phyloP scores from a whole-genome alignment of 2,329 filamentous ascomycete species.

The Alternaria ethzedia region DNA sequence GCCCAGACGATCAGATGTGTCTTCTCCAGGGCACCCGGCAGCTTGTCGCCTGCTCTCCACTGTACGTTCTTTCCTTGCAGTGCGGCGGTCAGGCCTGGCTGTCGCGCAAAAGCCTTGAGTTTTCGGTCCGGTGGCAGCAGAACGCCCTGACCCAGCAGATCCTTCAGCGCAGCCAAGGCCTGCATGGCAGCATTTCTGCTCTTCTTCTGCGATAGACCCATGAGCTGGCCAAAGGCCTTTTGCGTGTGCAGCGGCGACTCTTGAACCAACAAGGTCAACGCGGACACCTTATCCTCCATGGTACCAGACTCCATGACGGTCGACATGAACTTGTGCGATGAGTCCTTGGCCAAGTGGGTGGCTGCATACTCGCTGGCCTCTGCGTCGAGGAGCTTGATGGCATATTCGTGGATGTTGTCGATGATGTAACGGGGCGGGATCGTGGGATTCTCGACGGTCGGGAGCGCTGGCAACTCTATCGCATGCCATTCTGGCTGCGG shows the following conservation, averaged over 20 bases:
- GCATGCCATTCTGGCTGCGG: conserved; percentile 74
- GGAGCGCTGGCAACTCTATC: conserved; percentile 61
- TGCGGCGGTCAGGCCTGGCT: conserved; percentile 75
- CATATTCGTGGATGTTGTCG: conserved; percentile 71
- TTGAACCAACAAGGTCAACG: conserved; percentile 90
- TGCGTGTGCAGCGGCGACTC: conserved; percentile 94
- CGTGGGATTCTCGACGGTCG: conserved; percentile 53
- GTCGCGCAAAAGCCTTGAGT: conserved; percentile 77
- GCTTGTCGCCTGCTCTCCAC: conserved; percentile 72
- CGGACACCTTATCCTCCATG: conserved; percentile 94
- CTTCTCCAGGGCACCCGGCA: conserved; percentile 77
- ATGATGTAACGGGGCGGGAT: conserved; percentile 60
- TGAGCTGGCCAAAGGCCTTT: conserved; percentile 84
- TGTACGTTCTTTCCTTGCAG: conserved; percentile 67
- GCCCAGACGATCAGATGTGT: conserved; percentile 85
- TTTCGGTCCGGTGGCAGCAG: conserved; percentile 84
- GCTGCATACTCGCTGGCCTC: conserved; percentile 79
- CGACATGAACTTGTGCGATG: conserved; percentile 93
- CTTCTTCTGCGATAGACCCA: conserved; percentile 86
- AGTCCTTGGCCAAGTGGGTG: conserved; percentile 75
- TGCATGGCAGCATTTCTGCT: conserved; percentile 91
- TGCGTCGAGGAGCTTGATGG: conserved; percentile 74
- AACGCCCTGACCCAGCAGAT: conserved; percentile 88
- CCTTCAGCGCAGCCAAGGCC: conserved; percentile 90
- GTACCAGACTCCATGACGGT: conserved; percentile 98